Conservation (phyloP, 345 rosid genomes). For the Lumnitzera littorea region DNA sequence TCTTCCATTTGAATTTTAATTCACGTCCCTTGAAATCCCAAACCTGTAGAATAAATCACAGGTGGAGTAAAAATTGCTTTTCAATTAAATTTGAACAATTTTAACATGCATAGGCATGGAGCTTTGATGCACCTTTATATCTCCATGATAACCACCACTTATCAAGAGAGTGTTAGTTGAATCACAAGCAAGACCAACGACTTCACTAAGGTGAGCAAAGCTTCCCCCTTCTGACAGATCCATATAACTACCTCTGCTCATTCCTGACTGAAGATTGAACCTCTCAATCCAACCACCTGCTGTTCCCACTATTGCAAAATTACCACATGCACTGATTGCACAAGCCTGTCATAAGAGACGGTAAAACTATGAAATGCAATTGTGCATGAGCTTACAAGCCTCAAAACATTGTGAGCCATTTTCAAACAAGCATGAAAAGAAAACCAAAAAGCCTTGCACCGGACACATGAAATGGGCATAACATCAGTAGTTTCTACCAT, state of each 20-base stretch:
- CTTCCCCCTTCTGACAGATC: conserved; percentile 48
- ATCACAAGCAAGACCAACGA: conserved; percentile 92
- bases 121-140: conserved; percentile 49
- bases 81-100: background rate
- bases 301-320: conserved; percentile 89
- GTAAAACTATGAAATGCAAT: background rate
- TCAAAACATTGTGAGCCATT: no score
- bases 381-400: no score
- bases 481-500: background rate
- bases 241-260: conserved; percentile 75
- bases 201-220: conserved; percentile 70
- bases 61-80: background rate
- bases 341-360: conserved; percentile 48
- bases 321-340: conserved; percentile 91
- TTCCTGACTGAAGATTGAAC: conserved; percentile 95
- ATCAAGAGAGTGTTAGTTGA: conserved; percentile 86
- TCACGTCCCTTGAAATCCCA: conserved; percentile 86
- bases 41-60: conserved; percentile 38
- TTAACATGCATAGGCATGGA: background rate
- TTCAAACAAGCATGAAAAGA: no score
- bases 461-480: no score
- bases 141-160: conserved; percentile 92
- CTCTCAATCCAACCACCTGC: conserved; percentile 92
- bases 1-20: conserved; percentile 71
- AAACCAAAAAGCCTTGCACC: no score